Conservation (phyloP, 2,329 filamentous ascomycete genomes). For the Monosporascus ibericus region DNA sequence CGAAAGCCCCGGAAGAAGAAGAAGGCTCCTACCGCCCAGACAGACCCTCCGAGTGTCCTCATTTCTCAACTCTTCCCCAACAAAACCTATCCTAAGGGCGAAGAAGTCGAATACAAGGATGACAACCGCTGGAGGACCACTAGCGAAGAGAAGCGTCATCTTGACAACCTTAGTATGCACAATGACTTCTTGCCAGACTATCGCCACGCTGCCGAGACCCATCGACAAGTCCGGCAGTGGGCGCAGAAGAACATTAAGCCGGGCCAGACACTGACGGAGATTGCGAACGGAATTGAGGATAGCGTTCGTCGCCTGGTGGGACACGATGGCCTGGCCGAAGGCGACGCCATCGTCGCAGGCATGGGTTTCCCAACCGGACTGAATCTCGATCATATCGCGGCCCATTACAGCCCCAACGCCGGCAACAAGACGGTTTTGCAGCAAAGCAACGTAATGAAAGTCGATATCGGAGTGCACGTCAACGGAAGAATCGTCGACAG, state of each 20-base stretch:
- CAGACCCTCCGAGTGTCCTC: conserved; percentile 68
- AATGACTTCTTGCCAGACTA: conserved; percentile 76
- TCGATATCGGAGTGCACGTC: conserved; percentile 77
- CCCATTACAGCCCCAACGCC: conserved; percentile 82
- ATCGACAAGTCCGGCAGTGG: conserved; percentile 80
- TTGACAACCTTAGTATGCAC: conserved; percentile 63
- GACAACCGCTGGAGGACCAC: conserved; percentile 78
- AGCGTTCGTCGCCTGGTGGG: conserved; percentile 71
- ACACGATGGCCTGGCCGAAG: conserved; percentile 69
- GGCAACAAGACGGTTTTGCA: conserved; percentile 74
- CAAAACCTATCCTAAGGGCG: conserved; percentile 67
- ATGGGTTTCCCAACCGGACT: conserved; percentile 85
- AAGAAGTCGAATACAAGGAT: conserved; percentile 71
- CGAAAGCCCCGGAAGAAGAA: conserved; percentile 69
- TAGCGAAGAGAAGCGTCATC: conserved; percentile 75
- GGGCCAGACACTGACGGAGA: conserved; percentile 72
- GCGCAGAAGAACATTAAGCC: conserved; percentile 76
- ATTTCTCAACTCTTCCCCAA: conserved; percentile 69
- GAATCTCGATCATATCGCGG: conserved; percentile 78
- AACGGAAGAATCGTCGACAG: conserved; percentile 77
- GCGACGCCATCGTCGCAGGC: conserved; percentile 70
- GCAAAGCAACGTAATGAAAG: conserved; percentile 71
- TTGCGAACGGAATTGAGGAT: conserved; percentile 83
- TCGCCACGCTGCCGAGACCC: conserved; percentile 79
- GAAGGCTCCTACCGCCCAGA: conserved; percentile 61